Base-by-base conservation (phyloP, 805 yeast species). In the Metschnikowia noctiluminum region DNA sequence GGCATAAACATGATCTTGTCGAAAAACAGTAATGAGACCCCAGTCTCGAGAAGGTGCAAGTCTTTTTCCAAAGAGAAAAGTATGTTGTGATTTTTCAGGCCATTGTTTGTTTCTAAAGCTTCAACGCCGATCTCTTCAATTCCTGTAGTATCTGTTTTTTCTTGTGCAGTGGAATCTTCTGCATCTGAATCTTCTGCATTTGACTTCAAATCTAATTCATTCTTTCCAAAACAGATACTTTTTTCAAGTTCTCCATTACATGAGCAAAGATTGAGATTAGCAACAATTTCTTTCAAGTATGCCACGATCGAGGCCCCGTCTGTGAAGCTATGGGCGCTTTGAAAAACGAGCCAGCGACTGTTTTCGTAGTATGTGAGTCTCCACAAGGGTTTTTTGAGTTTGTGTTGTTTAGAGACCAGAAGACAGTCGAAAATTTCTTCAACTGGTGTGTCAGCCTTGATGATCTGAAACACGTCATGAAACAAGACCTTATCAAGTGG, bases 251-350 rank as follows among this genome's bases (percentile, higher is more conserved):
- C 4, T 21, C 21, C 21, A 21, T 21, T 21, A 4, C 21, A 21
- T 4, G 21, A 21, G 21, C 21, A 21, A 3, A 21, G 21, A 34
- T 34, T 46, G 35, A 46, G 38, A 3, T 26, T 28, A 26, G 46
- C 53, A 21, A 50, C 50, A 15, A 46, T 28, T 9, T 50, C 53
- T n/a, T 50, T 46, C 13, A 50, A 30, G 28, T 46, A 50, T 3
- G 53, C 50, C 35, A 46, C 38, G 14, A 46, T 40, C 12, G 53
- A 46, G n/a, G 48, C 53, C 2, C 50, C 53, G 30, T 50, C 53
- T 6, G 53, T 50, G 41, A 40, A 40, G 11, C 43, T 30, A 21
- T 50, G 53, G 7, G 50, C 43, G 11, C 45, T 40, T 27, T 46
- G 40, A 34, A 50, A 43, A 13, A 49, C 39, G 30, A 50, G 45